Percentiles rank a stretch among this genome's conserved stretches.
Evolutionary conservation across 257 asterid species (phyloP).

Genomic region (Solanum sejunctum): DNA sequence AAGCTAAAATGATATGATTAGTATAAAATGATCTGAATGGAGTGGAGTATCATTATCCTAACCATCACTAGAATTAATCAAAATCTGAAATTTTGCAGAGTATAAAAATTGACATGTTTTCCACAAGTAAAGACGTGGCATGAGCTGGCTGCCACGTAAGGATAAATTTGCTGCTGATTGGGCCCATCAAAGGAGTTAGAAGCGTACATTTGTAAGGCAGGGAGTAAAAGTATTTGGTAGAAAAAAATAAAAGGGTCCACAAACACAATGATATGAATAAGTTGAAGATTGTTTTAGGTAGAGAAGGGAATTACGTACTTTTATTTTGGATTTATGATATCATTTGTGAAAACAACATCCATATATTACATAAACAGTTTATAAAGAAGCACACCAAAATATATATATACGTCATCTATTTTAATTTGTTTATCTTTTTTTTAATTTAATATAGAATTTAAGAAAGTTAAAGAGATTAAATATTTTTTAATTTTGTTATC

Average conservation of each 20-base stretch:
- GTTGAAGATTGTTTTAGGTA: constrained; percentile 14
- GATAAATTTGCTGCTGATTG: not conserved
- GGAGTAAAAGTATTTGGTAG: not conserved
- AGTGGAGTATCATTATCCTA: not conserved
- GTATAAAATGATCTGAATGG: not conserved
- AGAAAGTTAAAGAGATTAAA: rapidly evolving
- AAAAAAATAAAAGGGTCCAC: constrained; percentile 11
- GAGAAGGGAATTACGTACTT: not conserved
- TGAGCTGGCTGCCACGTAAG: constrained; percentile 25
- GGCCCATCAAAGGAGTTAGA: not conserved
- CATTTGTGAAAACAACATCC: constrained; percentile 18
- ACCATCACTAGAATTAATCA: not conserved
- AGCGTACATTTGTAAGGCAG: not conserved
- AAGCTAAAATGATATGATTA: too few species aligned
- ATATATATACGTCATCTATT: rapidly evolving
- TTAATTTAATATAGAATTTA: not conserved
- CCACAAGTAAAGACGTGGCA: not conserved
- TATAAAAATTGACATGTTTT: not conserved
- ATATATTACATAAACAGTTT: not conserved
- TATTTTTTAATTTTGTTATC: not conserved
- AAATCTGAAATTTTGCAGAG: not conserved
- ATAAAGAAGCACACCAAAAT: not conserved
- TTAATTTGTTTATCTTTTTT: not conserved
- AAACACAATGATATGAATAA: constrained; percentile 13
- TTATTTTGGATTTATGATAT: constrained; percentile 6